Conservation (phyloP, 1,284 basidiomycete genomes). For the Ustilago xerochloae region DNA sequence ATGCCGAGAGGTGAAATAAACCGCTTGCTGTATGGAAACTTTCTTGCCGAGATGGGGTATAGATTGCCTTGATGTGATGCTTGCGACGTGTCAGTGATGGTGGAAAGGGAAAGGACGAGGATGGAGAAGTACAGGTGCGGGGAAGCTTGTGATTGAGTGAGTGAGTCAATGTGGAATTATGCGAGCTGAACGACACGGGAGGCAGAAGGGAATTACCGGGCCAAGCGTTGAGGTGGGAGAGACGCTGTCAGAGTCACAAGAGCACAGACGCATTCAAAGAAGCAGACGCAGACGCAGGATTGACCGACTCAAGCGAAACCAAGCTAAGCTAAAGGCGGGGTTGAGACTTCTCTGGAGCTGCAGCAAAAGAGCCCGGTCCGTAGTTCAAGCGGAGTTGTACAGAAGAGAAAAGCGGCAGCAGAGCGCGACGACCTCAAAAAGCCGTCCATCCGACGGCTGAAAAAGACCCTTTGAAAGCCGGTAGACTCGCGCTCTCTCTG, state of each 20-base stretch:
- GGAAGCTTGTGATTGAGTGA: slow-evolving; percentile 26
- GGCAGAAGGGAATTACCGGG: slow-evolving; percentile 13
- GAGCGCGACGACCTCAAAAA: background rate
- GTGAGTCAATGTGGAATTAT: slow-evolving; percentile 3
- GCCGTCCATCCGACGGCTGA: slow-evolving; percentile 6
- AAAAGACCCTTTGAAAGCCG: slow-evolving; percentile 3
- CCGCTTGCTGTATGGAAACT: background rate
- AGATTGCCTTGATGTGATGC: background rate
- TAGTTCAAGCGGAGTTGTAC: background rate
- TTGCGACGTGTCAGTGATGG: slow-evolving; percentile 6
- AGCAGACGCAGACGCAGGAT: no score
- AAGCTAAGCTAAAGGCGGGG: slow-evolving; percentile 3
- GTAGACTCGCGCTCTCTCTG: slow-evolving; percentile 7
- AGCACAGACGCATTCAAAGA: slow-evolving; percentile 11
- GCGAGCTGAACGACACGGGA: slow-evolving; percentile 2
- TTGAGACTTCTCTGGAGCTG: background rate
- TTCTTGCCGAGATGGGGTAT: no score
- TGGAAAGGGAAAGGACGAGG: background rate
- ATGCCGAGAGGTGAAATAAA: background rate
- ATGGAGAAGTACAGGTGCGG: slow-evolving; percentile 4
- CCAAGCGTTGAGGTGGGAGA: background rate
- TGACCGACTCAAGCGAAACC: no score
- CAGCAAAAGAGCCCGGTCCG: slow-evolving; percentile 7
- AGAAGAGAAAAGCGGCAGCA: background rate
- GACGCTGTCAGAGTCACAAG: slow-evolving; percentile 38